Percentiles rank a stretch among this genome's conserved stretches.
phyloP scores from a whole-genome alignment of 495 filamentous ascomycete species.

The Parmelia sp. region DNA sequence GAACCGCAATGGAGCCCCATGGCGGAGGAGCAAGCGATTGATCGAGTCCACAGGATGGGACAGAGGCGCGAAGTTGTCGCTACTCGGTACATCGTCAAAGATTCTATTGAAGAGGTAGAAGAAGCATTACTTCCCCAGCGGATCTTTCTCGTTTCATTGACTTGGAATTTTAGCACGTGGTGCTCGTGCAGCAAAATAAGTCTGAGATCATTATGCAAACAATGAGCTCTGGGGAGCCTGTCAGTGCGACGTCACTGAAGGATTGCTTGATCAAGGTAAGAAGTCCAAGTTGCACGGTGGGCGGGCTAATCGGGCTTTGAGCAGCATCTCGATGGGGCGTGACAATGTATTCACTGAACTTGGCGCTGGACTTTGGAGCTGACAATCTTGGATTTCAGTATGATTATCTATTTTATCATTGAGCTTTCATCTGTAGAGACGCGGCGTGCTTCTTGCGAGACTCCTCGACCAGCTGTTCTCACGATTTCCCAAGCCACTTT shows the following conservation, averaged over 20 bases:
- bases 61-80: conserved; percentile 37
- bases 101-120: conserved; percentile 43
- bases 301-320: no score
- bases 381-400: no score
- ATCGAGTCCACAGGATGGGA: conserved; percentile 36
- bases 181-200: not conserved
- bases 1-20: conserved; percentile 34
- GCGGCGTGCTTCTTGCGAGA: no score
- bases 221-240: not conserved
- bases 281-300: no score
- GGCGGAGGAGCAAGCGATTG: conserved; percentile 38
- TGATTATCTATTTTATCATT: no score
- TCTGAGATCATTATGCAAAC: not conserved
- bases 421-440: no score
- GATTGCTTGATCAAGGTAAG: not conserved
- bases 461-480: no score
- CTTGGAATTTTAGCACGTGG: not conserved
- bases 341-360: not conserved
- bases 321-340: not conserved
- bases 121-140: not conserved
- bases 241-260: not conserved
- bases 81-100: conserved; percentile 37
- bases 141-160: not conserved
- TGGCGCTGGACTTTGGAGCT: no score
- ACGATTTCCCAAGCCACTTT: no score